A percentile compares a stretch with the other conserved stretches of the same genome.
These are phyloP conservation scores for Russula abietina DNA, from an alignment of 768 basidiomycete genomes.

Conservation along the genomic window DNA sequence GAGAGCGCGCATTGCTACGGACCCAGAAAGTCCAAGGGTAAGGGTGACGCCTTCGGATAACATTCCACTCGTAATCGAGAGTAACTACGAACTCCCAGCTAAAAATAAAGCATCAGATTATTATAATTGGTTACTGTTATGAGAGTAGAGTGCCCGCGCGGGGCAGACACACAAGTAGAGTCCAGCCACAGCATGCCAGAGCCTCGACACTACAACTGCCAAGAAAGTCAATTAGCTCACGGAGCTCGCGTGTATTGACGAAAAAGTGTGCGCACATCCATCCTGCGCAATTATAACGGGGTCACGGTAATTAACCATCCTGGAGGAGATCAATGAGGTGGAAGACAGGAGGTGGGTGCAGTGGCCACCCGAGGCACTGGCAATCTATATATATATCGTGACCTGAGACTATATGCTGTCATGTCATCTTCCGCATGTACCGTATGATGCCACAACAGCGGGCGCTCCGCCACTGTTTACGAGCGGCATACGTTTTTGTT, in stretches of 20 bases:
- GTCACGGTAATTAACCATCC: background rate
- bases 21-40: background rate
- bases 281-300: background rate
- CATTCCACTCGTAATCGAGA: background rate
- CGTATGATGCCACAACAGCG: background rate
- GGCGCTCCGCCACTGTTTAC: too few species aligned
- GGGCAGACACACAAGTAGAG: background rate
- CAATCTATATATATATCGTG: background rate
- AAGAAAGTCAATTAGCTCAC: background rate
- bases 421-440: background rate
- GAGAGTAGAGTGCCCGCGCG: too few species aligned
- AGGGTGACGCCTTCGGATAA: background rate
- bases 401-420: too few species aligned
- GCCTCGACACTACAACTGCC: background rate
- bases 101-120: background rate
- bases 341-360: too few species aligned
- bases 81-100: background rate
- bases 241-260: background rate
- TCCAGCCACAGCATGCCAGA: background rate
- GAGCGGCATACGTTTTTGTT: too few species aligned
- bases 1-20: background rate
- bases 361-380: background rate
- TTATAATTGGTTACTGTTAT: background rate
- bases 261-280: background rate
- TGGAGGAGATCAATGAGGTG: too few species aligned